phyloP scores from a whole-genome alignment of 352 stramenopile species.

The Globisporangium radiosum region DNA sequence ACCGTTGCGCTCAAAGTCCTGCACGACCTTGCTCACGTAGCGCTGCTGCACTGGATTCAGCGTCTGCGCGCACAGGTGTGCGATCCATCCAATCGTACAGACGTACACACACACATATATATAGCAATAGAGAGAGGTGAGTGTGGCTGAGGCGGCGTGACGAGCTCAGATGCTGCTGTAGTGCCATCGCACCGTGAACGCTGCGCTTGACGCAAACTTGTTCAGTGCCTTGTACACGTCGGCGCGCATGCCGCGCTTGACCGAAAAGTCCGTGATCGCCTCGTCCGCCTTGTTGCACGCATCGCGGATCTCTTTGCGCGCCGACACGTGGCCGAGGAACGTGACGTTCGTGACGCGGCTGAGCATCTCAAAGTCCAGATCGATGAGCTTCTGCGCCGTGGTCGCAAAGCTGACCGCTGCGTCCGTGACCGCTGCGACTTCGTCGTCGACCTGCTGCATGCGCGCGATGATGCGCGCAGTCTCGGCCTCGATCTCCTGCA shows the following conservation, averaged over 20 bases:
- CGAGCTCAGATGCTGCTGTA: no score
- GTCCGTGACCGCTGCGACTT: slow-evolving; percentile 40
- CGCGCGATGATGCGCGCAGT: slow-evolving; percentile 51
- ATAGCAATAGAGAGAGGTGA: background rate
- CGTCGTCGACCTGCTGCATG: slow-evolving; percentile 74
- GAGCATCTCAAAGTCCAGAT: slow-evolving; percentile 83
- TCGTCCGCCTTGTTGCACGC: slow-evolving; percentile 79
- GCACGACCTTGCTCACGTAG: slow-evolving; percentile 68
- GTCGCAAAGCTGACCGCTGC: slow-evolving; percentile 48
- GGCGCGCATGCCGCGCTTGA: slow-evolving; percentile 73
- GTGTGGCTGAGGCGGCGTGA: no score
- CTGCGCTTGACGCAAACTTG: slow-evolving; percentile 38
- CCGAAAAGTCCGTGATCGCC: slow-evolving; percentile 64
- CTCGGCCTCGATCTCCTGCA: slow-evolving; percentile 64
- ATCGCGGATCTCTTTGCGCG: slow-evolving; percentile 60
- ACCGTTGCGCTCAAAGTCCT: slow-evolving; percentile 85
- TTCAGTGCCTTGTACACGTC: slow-evolving; percentile 81
- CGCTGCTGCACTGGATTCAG: slow-evolving; percentile 55
- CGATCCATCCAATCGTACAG: no score
- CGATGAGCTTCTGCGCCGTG: slow-evolving; percentile 71
- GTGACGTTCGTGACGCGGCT: slow-evolving; percentile 78
- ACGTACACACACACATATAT: background rate
- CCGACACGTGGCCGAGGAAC: slow-evolving; percentile 77
- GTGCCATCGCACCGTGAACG: slow-evolving; percentile 27
- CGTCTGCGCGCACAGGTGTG: slow-evolving; percentile 19